These are phyloP conservation scores for Aspergillus flavus DNA, from an alignment of 2,329 filamentous ascomycete genomes.

Conservation along the genomic window DNA sequence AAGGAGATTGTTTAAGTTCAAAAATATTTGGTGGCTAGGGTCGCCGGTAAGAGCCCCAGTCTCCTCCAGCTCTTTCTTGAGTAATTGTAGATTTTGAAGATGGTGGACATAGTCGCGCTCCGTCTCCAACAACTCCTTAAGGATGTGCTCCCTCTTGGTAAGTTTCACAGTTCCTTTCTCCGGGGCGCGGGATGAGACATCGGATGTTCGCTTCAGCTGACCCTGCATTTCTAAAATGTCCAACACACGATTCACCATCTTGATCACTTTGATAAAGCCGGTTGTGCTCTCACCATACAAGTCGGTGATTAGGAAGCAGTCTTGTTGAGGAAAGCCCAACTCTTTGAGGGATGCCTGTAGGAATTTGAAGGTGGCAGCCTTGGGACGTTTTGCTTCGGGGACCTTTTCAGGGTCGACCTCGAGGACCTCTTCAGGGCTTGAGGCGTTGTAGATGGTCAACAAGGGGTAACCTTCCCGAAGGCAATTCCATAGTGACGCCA, in stretches of 20 bases:
- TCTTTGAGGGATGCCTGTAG: slow-evolving; percentile 85
- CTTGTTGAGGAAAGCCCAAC: slow-evolving; percentile 73
- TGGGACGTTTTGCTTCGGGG: slow-evolving; percentile 74
- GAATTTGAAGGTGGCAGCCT: slow-evolving; percentile 90
- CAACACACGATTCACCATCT: slow-evolving; percentile 88
- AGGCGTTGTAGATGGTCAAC: slow-evolving; percentile 83
- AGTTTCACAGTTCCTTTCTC: slow-evolving; percentile 57
- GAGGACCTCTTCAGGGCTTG: slow-evolving; percentile 70
- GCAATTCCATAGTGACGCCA: slow-evolving; percentile 87
- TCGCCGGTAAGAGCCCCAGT: slow-evolving; percentile 87
- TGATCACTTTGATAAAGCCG: slow-evolving; percentile 94
- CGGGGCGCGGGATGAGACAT: slow-evolving; percentile 46
- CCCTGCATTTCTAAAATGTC: slow-evolving; percentile 81
- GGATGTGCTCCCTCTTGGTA: slow-evolving; percentile 80
- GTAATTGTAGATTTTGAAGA: slow-evolving; percentile 86
- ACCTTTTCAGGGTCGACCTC: slow-evolving; percentile 66
- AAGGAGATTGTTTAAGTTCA: slow-evolving; percentile 91
- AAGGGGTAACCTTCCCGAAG: slow-evolving; percentile 82
- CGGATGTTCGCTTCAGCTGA: slow-evolving; percentile 67
- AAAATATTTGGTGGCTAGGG: slow-evolving; percentile 88
- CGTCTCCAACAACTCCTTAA: slow-evolving; percentile 89
- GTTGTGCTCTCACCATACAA: slow-evolving; percentile 93
- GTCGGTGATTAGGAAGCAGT: slow-evolving; percentile 91
- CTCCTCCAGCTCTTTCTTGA: slow-evolving; percentile 88
- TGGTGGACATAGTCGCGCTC: slow-evolving; percentile 98